Evolutionary conservation across 2,329 filamentous ascomycete genomes (phyloP).

Genomic region (Dendrostoma leiphaemia): DNA sequence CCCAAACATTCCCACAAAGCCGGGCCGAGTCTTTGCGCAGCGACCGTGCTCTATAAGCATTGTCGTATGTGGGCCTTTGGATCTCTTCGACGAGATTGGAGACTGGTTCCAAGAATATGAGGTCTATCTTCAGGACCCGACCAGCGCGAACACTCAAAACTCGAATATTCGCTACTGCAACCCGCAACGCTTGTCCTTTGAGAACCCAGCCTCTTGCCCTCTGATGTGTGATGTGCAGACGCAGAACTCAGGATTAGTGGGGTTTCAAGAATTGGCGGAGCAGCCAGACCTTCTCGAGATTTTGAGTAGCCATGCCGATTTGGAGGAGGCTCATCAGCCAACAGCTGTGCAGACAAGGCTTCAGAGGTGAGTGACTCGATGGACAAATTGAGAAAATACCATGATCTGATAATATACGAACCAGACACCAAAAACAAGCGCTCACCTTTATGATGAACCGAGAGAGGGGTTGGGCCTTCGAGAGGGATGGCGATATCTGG

Average conservation of each 20-base stretch:
- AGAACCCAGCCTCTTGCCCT: background rate
- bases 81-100: conserved; percentile 5
- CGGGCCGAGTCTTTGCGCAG: background rate
- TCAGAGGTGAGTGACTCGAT: conserved; percentile 25
- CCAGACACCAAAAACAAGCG: conserved; percentile 42
- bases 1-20: background rate
- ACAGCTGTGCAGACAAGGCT: conserved; percentile 22
- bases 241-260: background rate
- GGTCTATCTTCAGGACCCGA: conserved; percentile 2
- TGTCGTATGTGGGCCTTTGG: background rate
- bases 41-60: conserved; percentile 8
- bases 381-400: background rate
- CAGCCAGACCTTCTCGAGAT: conserved; percentile 3
- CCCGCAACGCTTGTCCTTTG: conserved; percentile 5
- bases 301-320: conserved; percentile 24
- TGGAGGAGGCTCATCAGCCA: conserved; percentile 30
- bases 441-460: conserved; percentile 40
- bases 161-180: conserved; percentile 6
- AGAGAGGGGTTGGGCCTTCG: conserved; percentile 35
- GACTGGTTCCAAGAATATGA: conserved; percentile 5
- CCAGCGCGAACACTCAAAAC: background rate
- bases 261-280: background rate
- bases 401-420: conserved; percentile 7
- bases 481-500: conserved; percentile 33
- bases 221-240: background rate